Base-by-base conservation (phyloP, 2,329 filamentous ascomycete genomes). In the Neocatenulostroma microsporum region DNA sequence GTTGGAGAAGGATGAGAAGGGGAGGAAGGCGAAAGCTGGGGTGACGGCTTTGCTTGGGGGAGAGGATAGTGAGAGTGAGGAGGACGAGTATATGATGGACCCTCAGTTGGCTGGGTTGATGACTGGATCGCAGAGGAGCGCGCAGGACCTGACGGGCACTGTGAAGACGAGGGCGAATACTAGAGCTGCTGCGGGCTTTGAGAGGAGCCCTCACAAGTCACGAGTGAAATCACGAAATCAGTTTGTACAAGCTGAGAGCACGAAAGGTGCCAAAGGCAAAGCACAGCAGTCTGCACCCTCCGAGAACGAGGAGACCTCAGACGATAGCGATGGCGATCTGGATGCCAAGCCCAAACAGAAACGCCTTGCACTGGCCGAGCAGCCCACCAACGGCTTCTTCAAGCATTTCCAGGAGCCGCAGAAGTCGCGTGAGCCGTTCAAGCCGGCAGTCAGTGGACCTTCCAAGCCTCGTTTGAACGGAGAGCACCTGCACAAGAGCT, bases 91-190 rank as follows among this genome's bases (percentile, higher is more conserved):
- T 35, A 41, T 56, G 41, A 30, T 40, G 8, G 56, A 62, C 30
- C 50, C 55, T 9, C 48, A 55, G 23, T 48, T 62, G 13, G 55
- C 57, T 11, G 53, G 50, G 2, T 40, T 63, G 21, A 62, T 63
- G 61, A 53, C 42, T 9, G 47, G 42, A 3, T 45, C 44, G 17
- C 48, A 50, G 21, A 42, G 45, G 14, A 34, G 43, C 6, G 36
- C 38, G 13, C 53, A 45, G 25, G 46, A 47, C 32, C 32, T 55
- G 30, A 37, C 44, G 5, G 42, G 40, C 5, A 10, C 57, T 21
- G 31, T 31, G 9, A 44, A 39, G 30, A 39, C 38, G 5, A 52
- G 40, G 31, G 37, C 51, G 12, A 54, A 49, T 14, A 57, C 49
- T 6, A 46, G 53, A 34, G 55, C 56, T 39, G 53, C 56, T 13